Conservation (phyloP, 192 early-diverging fungal genomes). For the Geranomyces variabilis region DNA sequence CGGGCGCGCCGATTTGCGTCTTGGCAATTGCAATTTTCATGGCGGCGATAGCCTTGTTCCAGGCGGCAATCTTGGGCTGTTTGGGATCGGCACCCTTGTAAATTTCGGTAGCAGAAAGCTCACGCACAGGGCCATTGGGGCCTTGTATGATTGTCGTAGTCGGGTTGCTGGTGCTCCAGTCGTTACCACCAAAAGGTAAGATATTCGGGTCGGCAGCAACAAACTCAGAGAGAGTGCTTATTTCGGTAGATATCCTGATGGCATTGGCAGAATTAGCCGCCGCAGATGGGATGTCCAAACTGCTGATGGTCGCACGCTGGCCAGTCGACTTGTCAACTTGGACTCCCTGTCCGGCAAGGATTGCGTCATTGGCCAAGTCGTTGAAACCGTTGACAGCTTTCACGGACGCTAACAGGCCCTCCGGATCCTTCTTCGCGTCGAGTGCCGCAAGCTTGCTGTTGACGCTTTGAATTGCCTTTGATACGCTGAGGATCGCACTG, state of each 20-base stretch:
- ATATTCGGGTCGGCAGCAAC: not conserved
- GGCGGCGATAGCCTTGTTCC: not conserved
- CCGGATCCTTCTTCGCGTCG: constrained; percentile 5
- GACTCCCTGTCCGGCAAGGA: constrained; percentile 3
- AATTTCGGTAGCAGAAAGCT: not conserved
- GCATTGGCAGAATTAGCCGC: constrained; percentile 4
- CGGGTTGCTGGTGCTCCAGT: constrained; percentile 6
- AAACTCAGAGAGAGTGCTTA: constrained; percentile 5
- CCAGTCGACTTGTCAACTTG: not conserved
- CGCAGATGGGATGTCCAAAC: not conserved
- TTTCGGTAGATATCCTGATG: constrained; percentile 1
- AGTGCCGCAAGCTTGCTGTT: not conserved
- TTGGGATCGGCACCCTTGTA: not conserved
- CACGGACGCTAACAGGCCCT: not conserved
- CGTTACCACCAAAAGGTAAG: constrained; percentile 6
- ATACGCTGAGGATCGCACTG: constrained; percentile 6
- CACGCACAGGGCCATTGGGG: constrained; percentile 2
- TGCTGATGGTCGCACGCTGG: not conserved
- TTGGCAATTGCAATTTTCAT: not conserved
- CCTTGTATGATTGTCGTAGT: constrained; percentile 1
- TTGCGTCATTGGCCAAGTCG: constrained; percentile 7
- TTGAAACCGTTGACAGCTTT: constrained; percentile 9
- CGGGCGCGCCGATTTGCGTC: not conserved
- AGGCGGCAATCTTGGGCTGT: constrained; percentile 1
- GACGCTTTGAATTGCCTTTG: not conserved